Base-by-base conservation (phyloP, 257 asterid species). In the Petrea volubilis region DNA sequence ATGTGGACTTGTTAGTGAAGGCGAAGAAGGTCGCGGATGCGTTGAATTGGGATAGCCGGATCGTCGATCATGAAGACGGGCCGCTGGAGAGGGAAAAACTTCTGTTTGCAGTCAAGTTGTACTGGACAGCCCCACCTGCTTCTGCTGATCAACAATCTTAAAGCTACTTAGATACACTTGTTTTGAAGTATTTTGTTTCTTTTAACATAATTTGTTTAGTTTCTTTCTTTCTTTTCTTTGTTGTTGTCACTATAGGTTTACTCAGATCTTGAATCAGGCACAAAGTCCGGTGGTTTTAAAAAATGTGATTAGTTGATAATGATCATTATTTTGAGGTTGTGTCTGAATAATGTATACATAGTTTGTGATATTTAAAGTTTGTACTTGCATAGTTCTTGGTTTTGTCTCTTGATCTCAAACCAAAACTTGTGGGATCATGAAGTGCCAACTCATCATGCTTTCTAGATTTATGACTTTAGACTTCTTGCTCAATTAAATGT, bases 31-130 rank as follows among this genome's bases (percentile, higher is more conserved):
- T 92, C 11, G 84, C 85, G 0, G 94, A 92, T 71, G 94, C 86
- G 11, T 14, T 92, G 82, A 79, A 85, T 8, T 92, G 98, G 98
- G 88, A 92, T 23, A 83, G 85, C 57, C 96, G 83, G 66, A 90
- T 92, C 33, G 91, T 92, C 6, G 94, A 92, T 72, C 96, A 92
- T 68, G 98, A 92, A 74, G 90, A 88, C 69, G 98, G 98, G 15
- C 96, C 98, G 1, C 59, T 90, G 34, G 72, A 79, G 79, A 85
- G 94, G 73, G 92, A 92, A 74, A 92, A 92, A 76, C 93, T 92
- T 58, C 73, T 92, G 12, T 86, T 92, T 77, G 98, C 94, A 29
- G 95, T 86, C 0, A 92, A 92, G 71, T 24, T 60, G 51, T 92
- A 92, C 41, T 90, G 94, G 96, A 88, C 98, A 15, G 89, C 90